Base-by-base conservation (phyloP, 1,284 basidiomycete species). In the Hemileia vastatrix region DNA sequence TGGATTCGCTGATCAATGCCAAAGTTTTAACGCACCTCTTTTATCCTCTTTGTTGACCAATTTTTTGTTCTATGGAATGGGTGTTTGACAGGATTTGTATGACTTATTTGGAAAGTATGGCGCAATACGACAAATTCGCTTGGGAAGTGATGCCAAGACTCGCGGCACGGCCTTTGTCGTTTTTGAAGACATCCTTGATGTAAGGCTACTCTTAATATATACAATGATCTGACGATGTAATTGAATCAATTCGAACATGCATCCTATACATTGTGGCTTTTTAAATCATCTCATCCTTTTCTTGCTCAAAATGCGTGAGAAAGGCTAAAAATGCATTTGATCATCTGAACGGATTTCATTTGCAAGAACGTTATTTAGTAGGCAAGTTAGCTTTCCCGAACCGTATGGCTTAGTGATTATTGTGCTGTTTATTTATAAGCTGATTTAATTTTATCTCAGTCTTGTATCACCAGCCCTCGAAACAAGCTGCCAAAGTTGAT, bases 31-130 rank as follows among this genome's bases (percentile, higher is more conserved):
- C 15, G 32, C 36, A 2, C 6, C 0, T 24, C 13, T 23, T 24
- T 50, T 27, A 18, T 18, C 31, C 4, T 1, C 24, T 24, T 18
- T 19, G 19, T 8, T 40, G 15, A 23, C 13, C 47, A 36, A 24
- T 44, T 9, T 44, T 27, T 6, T 13, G 23, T 21, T 45, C 31
- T 33, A 74, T 19, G 93, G n/a, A n/a, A n/a, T n/a, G n/a, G n/a
- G n/a, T n/a, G n/a, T n/a, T n/a, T 2, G 91, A 52, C 86, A 91
- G 64, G 93, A 96, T 77, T 78, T 97, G 67, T 97, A 97, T 77
- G 94, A 98, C 78, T 81, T 98, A 64, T 98, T 98, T 74, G 94
- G 93, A 60, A 88, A 91, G 66, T 98, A 98, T 79, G 94, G 94
- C 48, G 89, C 89, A 68, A 91, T 98, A 72, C 86, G 94, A 48